These are phyloP conservation scores for Hypoxylon sp. DNA, from an alignment of 2,329 filamentous ascomycete species.

Conservation along the genomic window DNA sequence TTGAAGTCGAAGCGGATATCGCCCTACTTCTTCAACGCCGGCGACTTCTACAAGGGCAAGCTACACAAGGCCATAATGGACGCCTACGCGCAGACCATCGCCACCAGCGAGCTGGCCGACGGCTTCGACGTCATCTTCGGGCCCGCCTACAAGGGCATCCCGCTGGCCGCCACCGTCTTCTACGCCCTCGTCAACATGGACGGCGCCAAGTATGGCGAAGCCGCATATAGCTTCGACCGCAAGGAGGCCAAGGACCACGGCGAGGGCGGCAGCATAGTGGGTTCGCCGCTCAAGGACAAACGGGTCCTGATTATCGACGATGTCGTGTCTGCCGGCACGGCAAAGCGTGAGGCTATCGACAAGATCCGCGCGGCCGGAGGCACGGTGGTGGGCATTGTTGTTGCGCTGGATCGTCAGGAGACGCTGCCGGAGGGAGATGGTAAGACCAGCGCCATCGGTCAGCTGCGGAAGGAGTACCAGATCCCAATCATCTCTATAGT, in stretches of 20 bases:
- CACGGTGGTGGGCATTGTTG: slow-evolving; percentile 85
- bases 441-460: slow-evolving; percentile 85
- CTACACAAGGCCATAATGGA: slow-evolving; percentile 82
- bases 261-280: slow-evolving; percentile 93
- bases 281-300: slow-evolving; percentile 86
- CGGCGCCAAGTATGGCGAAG: slow-evolving; percentile 71
- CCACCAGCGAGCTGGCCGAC: slow-evolving; percentile 55
- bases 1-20: slow-evolving; percentile 93
- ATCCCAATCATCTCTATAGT: slow-evolving; percentile 88
- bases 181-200: slow-evolving; percentile 81
- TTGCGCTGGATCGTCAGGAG: slow-evolving; percentile 89
- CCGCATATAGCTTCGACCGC: slow-evolving; percentile 91
- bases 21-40: slow-evolving; percentile 98
- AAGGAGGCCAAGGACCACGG: slow-evolving; percentile 98
- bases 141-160: slow-evolving; percentile 97
- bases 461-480: slow-evolving; percentile 84
- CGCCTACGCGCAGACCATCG: slow-evolving; percentile 80
- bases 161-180: slow-evolving; percentile 82
- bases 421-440: slow-evolving; percentile 75
- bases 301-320: slow-evolving; percentile 93
- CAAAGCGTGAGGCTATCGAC: slow-evolving; percentile 89
- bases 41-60: slow-evolving; percentile 85
- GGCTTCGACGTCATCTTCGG: slow-evolving; percentile 90
- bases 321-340: slow-evolving; percentile 95
- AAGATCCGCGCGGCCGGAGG: slow-evolving; percentile 91